Conservation (phyloP, 2,329 filamentous ascomycete species). For the Metarhizium robertsii region DNA sequence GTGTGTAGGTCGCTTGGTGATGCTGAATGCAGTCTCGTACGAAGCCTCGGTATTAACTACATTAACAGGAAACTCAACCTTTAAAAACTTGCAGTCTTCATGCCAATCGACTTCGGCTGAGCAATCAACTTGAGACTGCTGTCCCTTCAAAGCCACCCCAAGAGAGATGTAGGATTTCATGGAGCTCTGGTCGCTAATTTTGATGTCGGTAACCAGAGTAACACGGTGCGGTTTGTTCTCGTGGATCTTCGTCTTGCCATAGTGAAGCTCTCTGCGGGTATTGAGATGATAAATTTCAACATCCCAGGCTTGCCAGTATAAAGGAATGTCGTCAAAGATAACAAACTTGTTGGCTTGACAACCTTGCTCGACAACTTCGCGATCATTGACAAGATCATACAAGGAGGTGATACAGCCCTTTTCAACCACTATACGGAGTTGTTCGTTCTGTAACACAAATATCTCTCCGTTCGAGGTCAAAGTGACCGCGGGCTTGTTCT, state of each 20-base stretch:
- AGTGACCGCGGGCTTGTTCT: conserved; percentile 39
- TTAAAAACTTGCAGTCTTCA: conserved; percentile 95
- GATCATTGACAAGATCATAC: conserved; percentile 60
- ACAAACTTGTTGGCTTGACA: conserved; percentile 84
- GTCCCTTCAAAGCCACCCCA: conserved; percentile 53
- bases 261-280: conserved; percentile 66
- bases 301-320: conserved; percentile 98
- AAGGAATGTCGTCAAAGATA: conserved; percentile 91
- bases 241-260: conserved; percentile 58
- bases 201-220: conserved; percentile 73
- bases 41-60: conserved; percentile 84
- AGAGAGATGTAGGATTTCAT: conserved; percentile 81
- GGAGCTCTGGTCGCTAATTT: conserved; percentile 80
- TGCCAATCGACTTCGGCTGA: conserved; percentile 90
- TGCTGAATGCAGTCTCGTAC: conserved; percentile 91
- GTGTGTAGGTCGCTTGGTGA: conserved; percentile 83
- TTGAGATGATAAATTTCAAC: conserved; percentile 94
- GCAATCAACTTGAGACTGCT: conserved; percentile 61
- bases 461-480: conserved; percentile 44
- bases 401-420: conserved; percentile 76
- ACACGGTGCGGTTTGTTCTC: conserved; percentile 68
- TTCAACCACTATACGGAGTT: conserved; percentile 64
- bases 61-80: conserved; percentile 95
- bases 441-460: conserved; percentile 71
- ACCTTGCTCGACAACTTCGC: conserved; percentile 67